Percentiles rank a stretch among this genome's conserved stretches.
phyloP scores from a whole-genome alignment of 208 protist genomes.

The Leishmania lainsoni region DNA sequence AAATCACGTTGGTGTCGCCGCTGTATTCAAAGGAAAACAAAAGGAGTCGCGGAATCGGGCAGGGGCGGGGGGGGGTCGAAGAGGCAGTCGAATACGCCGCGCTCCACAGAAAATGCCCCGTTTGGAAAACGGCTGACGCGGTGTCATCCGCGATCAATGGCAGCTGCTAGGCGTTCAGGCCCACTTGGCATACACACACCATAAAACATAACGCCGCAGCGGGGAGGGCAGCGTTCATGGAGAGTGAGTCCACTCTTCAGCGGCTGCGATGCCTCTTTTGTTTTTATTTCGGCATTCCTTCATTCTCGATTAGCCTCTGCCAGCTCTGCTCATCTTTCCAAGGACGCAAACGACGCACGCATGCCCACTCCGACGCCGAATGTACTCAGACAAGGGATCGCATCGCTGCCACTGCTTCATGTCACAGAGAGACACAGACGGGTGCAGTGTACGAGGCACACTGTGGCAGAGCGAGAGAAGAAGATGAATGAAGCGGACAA shows the following conservation, averaged over 20 bases:
- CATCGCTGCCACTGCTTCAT: slow-evolving; percentile 5
- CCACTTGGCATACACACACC: not conserved
- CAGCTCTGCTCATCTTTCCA: not conserved
- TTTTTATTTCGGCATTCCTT: not conserved
- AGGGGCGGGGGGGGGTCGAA: too few relatives aligned
- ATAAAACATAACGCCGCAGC: not conserved
- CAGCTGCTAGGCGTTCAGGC: not conserved
- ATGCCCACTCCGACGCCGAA: not conserved
- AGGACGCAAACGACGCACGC: not conserved
- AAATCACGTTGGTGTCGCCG: not conserved
- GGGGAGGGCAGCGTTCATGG: not conserved
- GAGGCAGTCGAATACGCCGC: not conserved
- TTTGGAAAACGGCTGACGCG: not conserved
- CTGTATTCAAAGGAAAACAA: not conserved
- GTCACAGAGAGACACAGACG: not conserved
- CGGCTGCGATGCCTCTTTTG: not conserved
- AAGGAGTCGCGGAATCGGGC: too few relatives aligned
- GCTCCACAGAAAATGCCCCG: not conserved
- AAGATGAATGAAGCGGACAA: not conserved
- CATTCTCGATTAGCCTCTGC: not conserved
- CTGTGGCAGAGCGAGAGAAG: not conserved
- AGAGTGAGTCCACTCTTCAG: not conserved
- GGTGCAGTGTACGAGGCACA: not conserved
- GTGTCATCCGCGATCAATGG: not conserved
- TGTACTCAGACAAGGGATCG: not conserved